Evolutionary conservation across 2,329 filamentous ascomycete species (phyloP), one percentile per base, ranked within the genome.

Genomic region (Paracorniculantispora psalliotae): DNA sequence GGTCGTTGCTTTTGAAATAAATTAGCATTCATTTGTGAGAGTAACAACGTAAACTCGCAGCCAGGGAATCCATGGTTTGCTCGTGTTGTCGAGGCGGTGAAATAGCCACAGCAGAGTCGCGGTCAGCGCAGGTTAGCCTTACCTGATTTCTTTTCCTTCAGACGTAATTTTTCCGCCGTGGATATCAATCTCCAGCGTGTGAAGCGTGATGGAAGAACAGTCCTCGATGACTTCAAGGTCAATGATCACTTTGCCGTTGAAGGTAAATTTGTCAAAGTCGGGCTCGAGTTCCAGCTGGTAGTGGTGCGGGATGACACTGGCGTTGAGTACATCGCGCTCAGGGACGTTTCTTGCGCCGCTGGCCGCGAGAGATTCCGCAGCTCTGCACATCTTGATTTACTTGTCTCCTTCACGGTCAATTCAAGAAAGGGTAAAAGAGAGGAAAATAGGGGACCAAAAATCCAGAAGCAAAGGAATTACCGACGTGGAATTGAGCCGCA

Each of bases 271-370:
- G 67, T 90, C 82, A 67, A 97, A 90, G 77, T 97, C 85, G 57
- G 93, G 92, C 77, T 97, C 94, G 62, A 97, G 81, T 1, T 90
- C 94, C 66, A 97, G 77, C 73, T 96, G 85, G 76, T 97, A 97
- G 77, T 97, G 92, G 44, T 82, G 77, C 15, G 93, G 92, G 72
- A 93, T 89, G 68, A 97, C 91, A 70, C 97, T 96, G 75, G 87
- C 86, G 54, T 94, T 93, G 67, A 97, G 82, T 64, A 97, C 88
- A 78, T 96, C 89, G 67, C 93, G 87, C 37, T 66, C 68, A 15
- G 67, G 75, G 43, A 35, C 37, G 19, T 44, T 50, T 30, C 23
- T 43, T 15, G 55, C 46, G 26, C 3, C 47, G 17, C 3, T n/a
- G 23, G 30, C 9, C 2, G 30, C 28, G 8, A 44, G 19, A 12